These are phyloP conservation scores for Pyrus pyrifolia DNA, from an alignment of 306 rosid genomes.

Conservation along the genomic window DNA sequence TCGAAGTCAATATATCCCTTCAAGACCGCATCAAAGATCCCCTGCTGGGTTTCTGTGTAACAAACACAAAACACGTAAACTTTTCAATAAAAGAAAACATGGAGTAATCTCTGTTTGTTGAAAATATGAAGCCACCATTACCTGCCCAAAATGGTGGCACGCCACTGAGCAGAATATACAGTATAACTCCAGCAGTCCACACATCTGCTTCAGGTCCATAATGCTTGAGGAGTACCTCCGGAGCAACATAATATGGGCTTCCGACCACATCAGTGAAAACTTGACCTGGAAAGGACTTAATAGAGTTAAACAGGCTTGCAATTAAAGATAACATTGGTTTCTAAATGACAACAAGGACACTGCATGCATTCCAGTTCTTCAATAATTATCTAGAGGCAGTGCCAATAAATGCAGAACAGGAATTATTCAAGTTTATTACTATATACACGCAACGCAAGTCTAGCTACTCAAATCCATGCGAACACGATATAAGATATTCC, in stretches of 20 bases:
- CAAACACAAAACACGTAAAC: slow-evolving; percentile 37
- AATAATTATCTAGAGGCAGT: not conserved
- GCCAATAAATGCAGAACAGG: not conserved
- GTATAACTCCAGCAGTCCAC: slow-evolving; percentile 94
- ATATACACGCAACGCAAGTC: not conserved
- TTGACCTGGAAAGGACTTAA: slow-evolving; percentile 50
- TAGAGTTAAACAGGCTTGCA: slow-evolving; percentile 19
- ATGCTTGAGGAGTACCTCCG: slow-evolving; percentile 93
- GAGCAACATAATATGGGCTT: slow-evolving; percentile 96
- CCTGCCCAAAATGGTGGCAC: slow-evolving; percentile 99
- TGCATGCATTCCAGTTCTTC: not conserved
- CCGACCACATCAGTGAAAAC: slow-evolving; percentile 93
- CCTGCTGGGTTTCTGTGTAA: slow-evolving; percentile 89
- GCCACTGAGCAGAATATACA: slow-evolving; percentile 82
- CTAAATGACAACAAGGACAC: not conserved
- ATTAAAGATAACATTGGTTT: not conserved
- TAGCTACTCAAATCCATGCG: not conserved
- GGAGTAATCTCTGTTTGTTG: not conserved
- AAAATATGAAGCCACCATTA: slow-evolving; percentile 19
- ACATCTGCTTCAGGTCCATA: slow-evolving; percentile 96
- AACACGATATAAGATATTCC: not conserved
- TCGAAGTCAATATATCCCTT: slow-evolving; percentile 92
- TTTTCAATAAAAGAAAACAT: slow-evolving; percentile 24
- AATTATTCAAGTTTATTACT: not conserved
- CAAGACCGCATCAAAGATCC: slow-evolving; percentile 89